Evolutionary conservation across 192 early-diverging fungal genomes (phyloP).

Genomic region (Dissophora ornata): DNA sequence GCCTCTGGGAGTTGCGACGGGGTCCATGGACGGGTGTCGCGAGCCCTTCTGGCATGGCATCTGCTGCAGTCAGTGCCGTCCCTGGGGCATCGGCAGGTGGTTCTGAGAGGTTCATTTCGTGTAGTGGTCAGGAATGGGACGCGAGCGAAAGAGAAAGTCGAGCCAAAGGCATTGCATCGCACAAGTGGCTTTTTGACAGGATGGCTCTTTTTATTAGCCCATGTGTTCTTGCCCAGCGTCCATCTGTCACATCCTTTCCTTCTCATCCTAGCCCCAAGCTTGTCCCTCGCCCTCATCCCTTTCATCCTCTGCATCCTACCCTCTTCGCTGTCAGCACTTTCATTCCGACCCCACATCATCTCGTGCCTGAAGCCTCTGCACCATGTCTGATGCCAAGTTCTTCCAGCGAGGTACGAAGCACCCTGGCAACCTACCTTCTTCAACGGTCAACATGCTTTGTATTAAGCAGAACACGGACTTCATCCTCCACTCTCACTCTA

Average conservation of each 20-base stretch:
- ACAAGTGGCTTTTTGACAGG: neutral
- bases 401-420: slow-evolving; percentile 64
- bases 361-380: neutral
- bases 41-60: slow-evolving; percentile 1
- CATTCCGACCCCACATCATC: neutral
- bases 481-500: slow-evolving; percentile 18
- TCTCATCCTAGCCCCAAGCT: neutral
- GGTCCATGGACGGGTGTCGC: slow-evolving; percentile 14
- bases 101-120: slow-evolving; percentile 10
- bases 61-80: neutral
- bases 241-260: neutral
- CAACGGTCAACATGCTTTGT: neutral
- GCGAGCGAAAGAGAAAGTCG: too few species aligned
- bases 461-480: too few species aligned
- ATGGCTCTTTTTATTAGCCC: too few species aligned
- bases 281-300: slow-evolving; percentile 1
- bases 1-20: slow-evolving; percentile 41
- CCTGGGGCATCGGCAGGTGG: slow-evolving; percentile 1
- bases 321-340: neutral
- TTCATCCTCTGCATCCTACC: neutral
- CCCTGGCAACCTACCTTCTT: neutral
- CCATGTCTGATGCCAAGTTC: slow-evolving; percentile 68
- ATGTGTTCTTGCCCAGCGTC: neutral
- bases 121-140: too few species aligned
- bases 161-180: slow-evolving; percentile 8